Evolutionary conservation across 1,284 basidiomycete genomes (phyloP).

Genomic region (Fomitopsis schrenkii): DNA sequence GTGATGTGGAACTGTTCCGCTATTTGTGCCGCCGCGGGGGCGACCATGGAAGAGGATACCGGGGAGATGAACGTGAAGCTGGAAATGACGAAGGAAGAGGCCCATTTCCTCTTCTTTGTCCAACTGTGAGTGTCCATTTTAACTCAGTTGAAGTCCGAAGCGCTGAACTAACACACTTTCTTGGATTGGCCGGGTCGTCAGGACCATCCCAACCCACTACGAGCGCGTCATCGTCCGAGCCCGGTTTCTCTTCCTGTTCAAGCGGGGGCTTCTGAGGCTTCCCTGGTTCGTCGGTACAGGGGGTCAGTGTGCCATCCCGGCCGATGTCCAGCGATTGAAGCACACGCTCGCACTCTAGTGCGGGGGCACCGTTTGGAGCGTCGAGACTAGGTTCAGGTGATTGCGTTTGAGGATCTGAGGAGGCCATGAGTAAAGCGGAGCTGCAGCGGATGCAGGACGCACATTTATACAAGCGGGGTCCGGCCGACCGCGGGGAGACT

Average conservation of each 20-base stretch:
- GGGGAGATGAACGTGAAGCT: constrained; percentile 59
- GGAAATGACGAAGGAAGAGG: constrained; percentile 52
- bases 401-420: not conserved
- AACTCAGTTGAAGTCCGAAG: constrained; percentile 3
- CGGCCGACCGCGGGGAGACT: no score
- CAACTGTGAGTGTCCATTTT: constrained; percentile 35
- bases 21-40: constrained; percentile 52
- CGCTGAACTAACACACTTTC: constrained; percentile 37
- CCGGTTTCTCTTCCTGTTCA: constrained; percentile 2
- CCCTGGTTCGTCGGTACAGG: not conserved
- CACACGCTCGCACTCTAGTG: not conserved
- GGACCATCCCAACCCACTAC: constrained; percentile 58
- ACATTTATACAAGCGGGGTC: not conserved
- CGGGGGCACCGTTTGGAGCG: not conserved
- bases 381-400: not conserved
- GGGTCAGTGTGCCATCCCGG: not conserved
- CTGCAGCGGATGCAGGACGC: not conserved
- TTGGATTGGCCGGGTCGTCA: constrained; percentile 55
- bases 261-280: not conserved
- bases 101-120: constrained; percentile 52
- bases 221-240: constrained; percentile 4
- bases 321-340: not conserved
- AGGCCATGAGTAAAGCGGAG: not conserved
- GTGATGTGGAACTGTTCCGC: constrained; percentile 52
- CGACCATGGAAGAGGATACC: constrained; percentile 62